These are phyloP conservation scores for Fusarium sororula DNA, from an alignment of 2,329 filamentous ascomycete species.

Conservation along the genomic window DNA sequence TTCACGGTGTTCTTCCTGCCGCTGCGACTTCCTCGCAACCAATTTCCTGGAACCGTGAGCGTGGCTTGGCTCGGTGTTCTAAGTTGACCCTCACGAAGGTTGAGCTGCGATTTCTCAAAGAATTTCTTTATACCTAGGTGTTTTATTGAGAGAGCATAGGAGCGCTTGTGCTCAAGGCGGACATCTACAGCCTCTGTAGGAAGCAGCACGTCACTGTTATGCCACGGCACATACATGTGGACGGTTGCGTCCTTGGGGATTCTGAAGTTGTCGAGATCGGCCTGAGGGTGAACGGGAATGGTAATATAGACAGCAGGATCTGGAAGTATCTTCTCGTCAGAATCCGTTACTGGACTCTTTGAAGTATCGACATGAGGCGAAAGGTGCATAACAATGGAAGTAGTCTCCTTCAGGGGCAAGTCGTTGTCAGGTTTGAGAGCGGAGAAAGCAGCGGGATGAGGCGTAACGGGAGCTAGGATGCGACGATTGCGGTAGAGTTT, in stretches of 20 bases:
- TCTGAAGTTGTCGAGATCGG: conserved; percentile 41
- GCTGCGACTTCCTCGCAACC: background rate
- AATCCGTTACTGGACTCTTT: conserved; percentile 25
- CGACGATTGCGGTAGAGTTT: conserved; percentile 38
- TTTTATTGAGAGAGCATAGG: conserved; percentile 52
- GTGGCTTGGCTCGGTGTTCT: conserved; percentile 49
- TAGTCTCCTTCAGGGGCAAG: conserved; percentile 36
- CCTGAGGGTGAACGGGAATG: conserved; percentile 44
- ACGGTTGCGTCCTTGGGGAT: conserved; percentile 46
- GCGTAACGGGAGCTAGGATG: conserved; percentile 56
- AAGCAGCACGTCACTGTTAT: conserved; percentile 55
- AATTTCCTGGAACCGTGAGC: conserved; percentile 18
- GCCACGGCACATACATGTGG: conserved; percentile 41
- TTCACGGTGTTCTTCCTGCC: background rate
- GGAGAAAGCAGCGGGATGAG: conserved; percentile 58
- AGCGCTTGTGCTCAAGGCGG: conserved; percentile 51
- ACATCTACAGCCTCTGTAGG: conserved; percentile 59
- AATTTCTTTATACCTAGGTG: conserved; percentile 53
- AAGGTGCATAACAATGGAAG: conserved; percentile 58
- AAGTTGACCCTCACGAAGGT: conserved; percentile 54
- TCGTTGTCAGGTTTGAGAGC: conserved; percentile 47
- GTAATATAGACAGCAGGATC: conserved; percentile 43
- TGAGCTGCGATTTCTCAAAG: conserved; percentile 55
- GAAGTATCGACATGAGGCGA: conserved; percentile 41
- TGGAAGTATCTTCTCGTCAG: background rate